Base-by-base conservation (phyloP, 371 early-diverging fungal genomes). In the Apophysomyces variabilis region DNA sequence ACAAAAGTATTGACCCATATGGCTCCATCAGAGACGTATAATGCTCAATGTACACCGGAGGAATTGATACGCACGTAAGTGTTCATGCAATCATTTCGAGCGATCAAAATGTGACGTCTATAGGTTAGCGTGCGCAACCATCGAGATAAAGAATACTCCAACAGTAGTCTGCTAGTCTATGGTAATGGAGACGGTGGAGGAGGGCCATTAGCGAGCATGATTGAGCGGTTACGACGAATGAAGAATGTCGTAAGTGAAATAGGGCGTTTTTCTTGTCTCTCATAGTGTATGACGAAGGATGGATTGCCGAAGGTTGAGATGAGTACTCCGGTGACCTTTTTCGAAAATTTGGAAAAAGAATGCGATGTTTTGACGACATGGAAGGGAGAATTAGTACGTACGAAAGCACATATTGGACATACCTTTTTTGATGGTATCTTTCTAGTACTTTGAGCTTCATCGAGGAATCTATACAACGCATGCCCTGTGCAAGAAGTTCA, bases 151-250 rank as follows among this genome's bases (percentile, higher is more conserved):
- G 88, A 83, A 6, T 92, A 88, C 78, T 85, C 87, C n/a, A 95
- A 94, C 68, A 82, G 91, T 56, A 92, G 92, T 66, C 75, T 98
- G 21, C 70, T 95, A 56, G 87, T 96, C 3, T 97, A 90, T 71
- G 99, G 99, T 58, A 91, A 95, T 73, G 98, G 98, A 35, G 98
- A 98, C 76, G 99, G 98, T 56, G 99, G 97, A n/a, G 97, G 96
- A 58, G 97, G 97, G 0, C 97, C 98, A 1, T 74, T 87, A 3
- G 76, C 84, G 32, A 84, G 82, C 32, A 96, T 96, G 96, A 70
- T 94, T 39, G 95, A 95, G 74, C 85, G 96, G 38, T 65, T 96
- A 58, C 62, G 77, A 8, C 84, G 93, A 41, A 79, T 97, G 85
- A 74, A 83, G 37, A 78, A 90, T 50, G 76, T 93, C 32, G 88